phyloP scores from a whole-genome alignment of 2,329 filamentous ascomycete species.

The Pleoardoris graminearum region DNA sequence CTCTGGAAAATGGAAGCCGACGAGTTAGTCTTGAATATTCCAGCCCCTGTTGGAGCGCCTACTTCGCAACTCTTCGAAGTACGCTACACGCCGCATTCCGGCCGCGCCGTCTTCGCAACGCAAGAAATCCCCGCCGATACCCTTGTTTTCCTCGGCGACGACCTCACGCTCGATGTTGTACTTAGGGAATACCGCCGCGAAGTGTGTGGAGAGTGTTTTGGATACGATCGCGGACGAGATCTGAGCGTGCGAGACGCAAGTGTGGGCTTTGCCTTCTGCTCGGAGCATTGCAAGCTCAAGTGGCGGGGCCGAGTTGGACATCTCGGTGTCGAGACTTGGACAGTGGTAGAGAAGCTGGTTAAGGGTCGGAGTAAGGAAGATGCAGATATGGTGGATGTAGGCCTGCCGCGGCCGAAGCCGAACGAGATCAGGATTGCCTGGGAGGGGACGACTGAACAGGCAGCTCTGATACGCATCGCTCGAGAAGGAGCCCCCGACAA shows the following conservation, averaged over 20 bases:
- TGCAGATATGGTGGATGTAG: constrained; percentile 39
- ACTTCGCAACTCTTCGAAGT: constrained; percentile 42
- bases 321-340: constrained; percentile 40
- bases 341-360: constrained; percentile 38
- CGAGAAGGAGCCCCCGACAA: constrained; percentile 15
- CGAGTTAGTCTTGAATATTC: neutral
- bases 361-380: constrained; percentile 38
- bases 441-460: constrained; percentile 27
- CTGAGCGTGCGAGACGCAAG: constrained; percentile 43
- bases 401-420: constrained; percentile 29
- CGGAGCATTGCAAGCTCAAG: constrained; percentile 34
- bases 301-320: constrained; percentile 41
- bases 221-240: constrained; percentile 50
- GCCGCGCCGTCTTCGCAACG: constrained; percentile 51
- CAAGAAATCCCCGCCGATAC: constrained; percentile 40
- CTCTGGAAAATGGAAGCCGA: neutral
- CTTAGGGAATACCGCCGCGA: constrained; percentile 53
- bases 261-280: constrained; percentile 51
- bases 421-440: constrained; percentile 37
- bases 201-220: constrained; percentile 54
- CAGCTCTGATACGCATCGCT: constrained; percentile 32
- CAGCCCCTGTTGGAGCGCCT: constrained; percentile 28
- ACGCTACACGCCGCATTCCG: constrained; percentile 47
- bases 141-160: constrained; percentile 42
- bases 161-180: constrained; percentile 47